Conservation (phyloP, 768 basidiomycete genomes). For the Xerocomus potaroensis region DNA sequence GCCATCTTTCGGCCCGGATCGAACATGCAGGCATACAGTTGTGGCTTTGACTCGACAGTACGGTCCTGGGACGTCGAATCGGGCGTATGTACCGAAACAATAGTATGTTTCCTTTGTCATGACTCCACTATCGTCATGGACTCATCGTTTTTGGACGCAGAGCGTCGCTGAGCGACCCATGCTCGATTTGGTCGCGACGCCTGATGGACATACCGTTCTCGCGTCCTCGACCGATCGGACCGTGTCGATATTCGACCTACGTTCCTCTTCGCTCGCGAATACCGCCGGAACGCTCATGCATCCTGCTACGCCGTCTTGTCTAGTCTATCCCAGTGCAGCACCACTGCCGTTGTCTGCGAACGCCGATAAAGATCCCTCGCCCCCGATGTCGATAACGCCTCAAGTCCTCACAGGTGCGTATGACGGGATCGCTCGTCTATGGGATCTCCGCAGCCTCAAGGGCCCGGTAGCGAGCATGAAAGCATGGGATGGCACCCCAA, state of each 20-base stretch:
- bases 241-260: conserved; percentile 66
- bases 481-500: conserved; percentile 45
- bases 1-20: conserved; percentile 50
- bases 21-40: conserved; percentile 55
- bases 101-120: conserved; percentile 48
- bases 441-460: conserved; percentile 72
- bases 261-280: conserved; percentile 36
- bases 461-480: conserved; percentile 61
- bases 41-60: conserved; percentile 88
- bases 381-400: conserved; percentile 19
- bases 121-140: too few species aligned
- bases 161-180: conserved; percentile 71
- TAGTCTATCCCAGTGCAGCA: conserved; percentile 30
- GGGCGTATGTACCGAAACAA: conserved; percentile 65
- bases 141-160: too few species aligned
- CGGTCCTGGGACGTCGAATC: conserved; percentile 82
- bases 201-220: conserved; percentile 43
- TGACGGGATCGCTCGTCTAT: conserved; percentile 72
- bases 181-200: conserved; percentile 52
- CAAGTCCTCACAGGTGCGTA: conserved; percentile 72
- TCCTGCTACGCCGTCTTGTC: conserved; percentile 62
- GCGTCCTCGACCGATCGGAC: conserved; percentile 74
- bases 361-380: not conserved
- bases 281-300: conserved; percentile 49
- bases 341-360: not conserved